A percentile compares a stretch with the other conserved stretches of the same genome.
phyloP scores from a whole-genome alignment of 176 grass and related monocot species.

The Ensete glaucum region DNA sequence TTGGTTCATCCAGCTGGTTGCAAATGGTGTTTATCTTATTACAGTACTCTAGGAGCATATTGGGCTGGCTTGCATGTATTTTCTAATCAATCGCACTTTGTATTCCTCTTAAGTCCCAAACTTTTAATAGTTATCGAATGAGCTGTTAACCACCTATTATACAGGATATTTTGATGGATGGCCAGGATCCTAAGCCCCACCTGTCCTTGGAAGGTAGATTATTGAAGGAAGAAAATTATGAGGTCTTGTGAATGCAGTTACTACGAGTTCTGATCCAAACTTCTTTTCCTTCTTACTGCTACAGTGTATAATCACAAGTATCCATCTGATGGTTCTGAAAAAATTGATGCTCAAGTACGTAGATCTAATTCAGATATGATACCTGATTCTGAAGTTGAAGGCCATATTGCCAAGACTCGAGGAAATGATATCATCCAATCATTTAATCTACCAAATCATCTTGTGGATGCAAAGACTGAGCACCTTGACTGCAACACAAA shows the following conservation, averaged over 20 bases:
- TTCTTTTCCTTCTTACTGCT: too few relatives aligned
- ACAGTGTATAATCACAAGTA: conserved; percentile 4
- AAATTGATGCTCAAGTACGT: background rate
- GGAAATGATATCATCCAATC: background rate
- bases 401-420: background rate
- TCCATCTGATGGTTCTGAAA: background rate
- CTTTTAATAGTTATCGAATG: conserved; percentile 1
- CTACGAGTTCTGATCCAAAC: too few relatives aligned
- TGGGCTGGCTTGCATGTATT: too few relatives aligned
- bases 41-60: too few relatives aligned
- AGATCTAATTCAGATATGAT: background rate
- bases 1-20: background rate
- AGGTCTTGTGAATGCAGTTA: background rate
- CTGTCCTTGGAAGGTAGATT: conserved; percentile 5
- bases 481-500: conserved; percentile 11
- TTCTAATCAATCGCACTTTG: background rate
- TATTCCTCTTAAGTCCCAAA: background rate
- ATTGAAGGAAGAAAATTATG: conserved; percentile 3
- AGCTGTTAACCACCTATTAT: background rate
- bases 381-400: background rate
- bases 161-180: conserved; percentile 29
- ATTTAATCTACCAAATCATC: conserved; percentile 3
- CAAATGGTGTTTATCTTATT: background rate
- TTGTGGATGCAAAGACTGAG: background rate
- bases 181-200: conserved; percentile 11